These are phyloP conservation scores for Tubosaeta sp. DNA, from an alignment of 768 basidiomycete genomes.

Conservation along the genomic window DNA sequence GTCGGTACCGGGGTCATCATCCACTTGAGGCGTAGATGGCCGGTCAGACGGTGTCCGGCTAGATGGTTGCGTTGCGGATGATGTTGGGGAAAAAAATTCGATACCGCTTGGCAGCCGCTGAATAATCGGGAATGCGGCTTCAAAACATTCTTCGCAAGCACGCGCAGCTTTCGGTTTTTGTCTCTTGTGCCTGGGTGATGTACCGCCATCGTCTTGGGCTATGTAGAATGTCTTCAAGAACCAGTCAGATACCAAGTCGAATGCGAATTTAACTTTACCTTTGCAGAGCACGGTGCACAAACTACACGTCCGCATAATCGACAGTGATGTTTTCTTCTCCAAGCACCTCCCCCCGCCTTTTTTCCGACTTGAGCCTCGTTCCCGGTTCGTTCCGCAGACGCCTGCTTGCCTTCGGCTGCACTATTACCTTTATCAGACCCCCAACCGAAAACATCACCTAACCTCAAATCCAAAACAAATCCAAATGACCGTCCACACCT, in stretches of 20 bases:
- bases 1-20: constrained; percentile 8
- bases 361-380: constrained; percentile 6
- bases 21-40: constrained; percentile 18
- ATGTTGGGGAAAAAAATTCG: constrained; percentile 5
- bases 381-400: constrained; percentile 6
- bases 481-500: constrained; percentile 74
- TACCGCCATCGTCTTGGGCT: constrained; percentile 38
- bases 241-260: neutral
- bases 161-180: constrained; percentile 59
- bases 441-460: constrained; percentile 28
- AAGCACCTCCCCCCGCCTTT: constrained; percentile 19
- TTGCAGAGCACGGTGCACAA: constrained; percentile 77
- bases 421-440: constrained; percentile 38
- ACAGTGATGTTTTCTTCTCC: constrained; percentile 78
- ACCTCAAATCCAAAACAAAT: constrained; percentile 31
- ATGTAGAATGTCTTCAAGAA: constrained; percentile 74
- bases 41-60: constrained; percentile 10
- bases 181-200: constrained; percentile 34
- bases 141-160: constrained; percentile 83
- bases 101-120: neutral
- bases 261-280: constrained; percentile 41
- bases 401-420: constrained; percentile 12
- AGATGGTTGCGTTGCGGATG: constrained; percentile 6
- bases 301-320: constrained; percentile 82
- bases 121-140: constrained; percentile 71